Evolutionary conservation across 495 filamentous ascomycete species (phyloP), one percentile per base, ranked within the genome.

Genomic region (Podospora bellae-mahoneyi): DNA sequence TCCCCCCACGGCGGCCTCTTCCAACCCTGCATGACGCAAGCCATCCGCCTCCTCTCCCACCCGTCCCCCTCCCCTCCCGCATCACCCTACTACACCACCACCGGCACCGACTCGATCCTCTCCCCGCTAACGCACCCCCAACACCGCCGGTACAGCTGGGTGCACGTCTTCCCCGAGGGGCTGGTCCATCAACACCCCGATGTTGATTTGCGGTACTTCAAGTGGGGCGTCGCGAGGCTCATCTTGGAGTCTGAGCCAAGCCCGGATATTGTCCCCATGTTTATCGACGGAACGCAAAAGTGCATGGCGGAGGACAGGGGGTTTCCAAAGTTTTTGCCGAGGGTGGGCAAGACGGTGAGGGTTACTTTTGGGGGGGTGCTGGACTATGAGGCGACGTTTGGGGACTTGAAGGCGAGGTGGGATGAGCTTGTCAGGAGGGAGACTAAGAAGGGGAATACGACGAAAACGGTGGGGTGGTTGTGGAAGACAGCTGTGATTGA

Each of bases 81-180:
- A 1, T 75, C 81, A 0, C 80, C 87, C 0, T 89, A 87, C 61
- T 94, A 87, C 80, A 87, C 88, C 3, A 90, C 88, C 6, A 87
- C 81, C 34, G 85, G 85, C 56, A 58, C 30, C 44, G 89, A 92
- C 76, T 71, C 69, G 53, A 87, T 87, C 78, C 80, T 81, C 4
- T 78, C 88, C 1, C 89, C 89, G 7, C 83, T 89, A 3, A 72
- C 77, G 39, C 87, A 85, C 75, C 67, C 79, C 0, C 70, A 61
- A n/a, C 82, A 86, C 64, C 81, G 83, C 28, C 79, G 81, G 34
- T 82, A 91, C 78, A 83, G 84, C 54, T 97, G 94, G 95, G 81
- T 98, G 2, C 95, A 99, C 78, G 90, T 98, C 57, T 99, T 97
- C 79, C 95, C 95, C 48, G 95, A 99, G 78, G 95, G 93, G 16